Base-by-base conservation (phyloP, 306 rosid species). In the Medicago arabica region DNA sequence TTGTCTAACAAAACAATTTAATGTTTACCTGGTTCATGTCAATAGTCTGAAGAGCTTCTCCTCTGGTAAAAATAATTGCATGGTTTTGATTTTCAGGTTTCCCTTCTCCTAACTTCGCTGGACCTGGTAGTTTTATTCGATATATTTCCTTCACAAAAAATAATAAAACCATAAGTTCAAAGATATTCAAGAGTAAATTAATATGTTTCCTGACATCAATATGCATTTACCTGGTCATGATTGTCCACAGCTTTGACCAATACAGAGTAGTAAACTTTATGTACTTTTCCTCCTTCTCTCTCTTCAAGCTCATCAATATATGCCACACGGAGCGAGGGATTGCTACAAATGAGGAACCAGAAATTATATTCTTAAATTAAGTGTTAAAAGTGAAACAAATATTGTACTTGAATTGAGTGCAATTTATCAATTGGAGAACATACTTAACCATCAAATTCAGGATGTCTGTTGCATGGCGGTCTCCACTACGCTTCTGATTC, bases 1-100 rank as follows among this genome's bases (percentile, higher is more conserved):
- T 16, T 69, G 44, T 31, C 74, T 19, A 47, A 21, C 16, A 34
- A 46, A 41, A 68, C 39, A 31, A 7, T 21, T 67, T 68, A 17
- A 69, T 31, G 49, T 62, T 83, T 76, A 92, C 98, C 92, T 95
- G 98, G 79, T 95, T 95, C 98, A 95, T 95, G 87, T 95, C 98
- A 61, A 95, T 95, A 38, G 98, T 83, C 88, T 92, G 97, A 85
- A 95, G 92, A 74, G 98, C 97, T 87, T 95, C 98, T 67, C 98
- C 98, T 83, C 98, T 87, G 18, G 98, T 90, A 80, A 95, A 95
- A 71, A 95, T 68, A 69, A 92, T 71, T 65, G 98, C 98, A 83
- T 95, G 98, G 81, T 95, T 95, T 86, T 95, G 98, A 86, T 95
- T 95, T 83, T 95, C 98, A 50, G 98, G 98, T 83, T 95, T 95